These are phyloP conservation scores for Cephaloascus fragrans DNA, from an alignment of 805 yeast species.

Conservation along the genomic window DNA sequence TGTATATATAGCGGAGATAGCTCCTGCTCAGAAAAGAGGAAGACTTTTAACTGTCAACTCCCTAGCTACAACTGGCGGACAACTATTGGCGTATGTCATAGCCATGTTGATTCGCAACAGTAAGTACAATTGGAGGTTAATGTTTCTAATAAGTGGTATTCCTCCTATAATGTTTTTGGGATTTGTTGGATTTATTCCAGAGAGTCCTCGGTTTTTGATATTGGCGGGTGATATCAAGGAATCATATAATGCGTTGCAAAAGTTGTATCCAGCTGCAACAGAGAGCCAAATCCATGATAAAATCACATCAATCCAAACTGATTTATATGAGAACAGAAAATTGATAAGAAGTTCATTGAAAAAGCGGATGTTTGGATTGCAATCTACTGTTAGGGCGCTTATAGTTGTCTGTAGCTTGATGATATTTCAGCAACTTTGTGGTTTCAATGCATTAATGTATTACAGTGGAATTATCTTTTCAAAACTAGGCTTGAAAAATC, in stretches of 20 bases:
- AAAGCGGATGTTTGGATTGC: constrained; percentile 25
- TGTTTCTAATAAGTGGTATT: constrained; percentile 25
- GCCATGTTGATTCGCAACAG: constrained; percentile 20
- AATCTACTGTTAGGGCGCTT: constrained; percentile 26
- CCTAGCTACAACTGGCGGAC: constrained; percentile 40
- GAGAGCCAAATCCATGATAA: constrained; percentile 34
- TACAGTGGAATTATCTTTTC: constrained; percentile 50
- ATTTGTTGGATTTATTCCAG: constrained; percentile 35
- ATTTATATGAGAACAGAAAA: constrained; percentile 27
- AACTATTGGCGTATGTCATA: constrained; percentile 30
- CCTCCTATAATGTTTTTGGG: constrained; percentile 30
- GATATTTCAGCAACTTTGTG: constrained; percentile 52
- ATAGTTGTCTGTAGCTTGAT: constrained; percentile 41
- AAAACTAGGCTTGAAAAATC: constrained; percentile 39
- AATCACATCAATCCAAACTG: constrained; percentile 36
- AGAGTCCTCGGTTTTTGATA: constrained; percentile 37
- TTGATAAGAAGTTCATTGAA: constrained; percentile 28
- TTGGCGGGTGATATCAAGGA: constrained; percentile 16
- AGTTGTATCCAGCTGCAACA: constrained; percentile 31
- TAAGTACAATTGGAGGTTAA: constrained; percentile 25
- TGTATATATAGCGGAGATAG: constrained; percentile 42
- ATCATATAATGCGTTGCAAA: constrained; percentile 33
- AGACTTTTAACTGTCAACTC: constrained; percentile 25
- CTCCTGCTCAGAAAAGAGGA: constrained; percentile 31
- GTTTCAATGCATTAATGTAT: constrained; percentile 55